A percentile compares a stretch with the other conserved stretches of the same genome.
Conservation (phyloP, 805 yeast species). For the Saturnispora dispora region DNA sequence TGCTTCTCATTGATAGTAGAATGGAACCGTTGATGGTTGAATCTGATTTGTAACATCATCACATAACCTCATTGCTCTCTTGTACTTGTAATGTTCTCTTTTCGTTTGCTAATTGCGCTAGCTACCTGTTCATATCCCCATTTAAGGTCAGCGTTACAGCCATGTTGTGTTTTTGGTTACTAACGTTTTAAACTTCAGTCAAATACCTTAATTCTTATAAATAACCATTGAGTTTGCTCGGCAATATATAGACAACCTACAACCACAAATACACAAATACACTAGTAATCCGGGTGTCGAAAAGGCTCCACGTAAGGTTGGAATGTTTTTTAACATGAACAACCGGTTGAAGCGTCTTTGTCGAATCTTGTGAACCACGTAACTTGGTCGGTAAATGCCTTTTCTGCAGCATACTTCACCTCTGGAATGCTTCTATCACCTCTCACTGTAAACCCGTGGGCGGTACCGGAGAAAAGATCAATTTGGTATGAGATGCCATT, state of each 20-base stretch:
- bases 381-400: slow-evolving; percentile 44
- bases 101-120: too few relatives aligned
- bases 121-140: too few relatives aligned
- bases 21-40: too few relatives aligned
- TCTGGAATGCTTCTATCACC: slow-evolving; percentile 54
- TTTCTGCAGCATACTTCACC: slow-evolving; percentile 58
- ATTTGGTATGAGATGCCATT: slow-evolving; percentile 48
- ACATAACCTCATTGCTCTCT: too few relatives aligned
- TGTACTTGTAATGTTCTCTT: too few relatives aligned
- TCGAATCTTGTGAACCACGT: slow-evolving; percentile 24
- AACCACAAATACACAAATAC: not conserved
- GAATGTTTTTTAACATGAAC: not conserved
- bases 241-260: too few relatives aligned
- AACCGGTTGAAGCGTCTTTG: slow-evolving; percentile 23
- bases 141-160: too few relatives aligned
- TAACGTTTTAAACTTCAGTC: not conserved
- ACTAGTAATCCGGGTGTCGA: not conserved
- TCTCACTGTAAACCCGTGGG: slow-evolving; percentile 75
- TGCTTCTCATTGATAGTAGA: too few relatives aligned
- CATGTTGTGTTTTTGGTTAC: too few relatives aligned
- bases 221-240: not conserved
- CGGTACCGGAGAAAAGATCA: slow-evolving; percentile 51
- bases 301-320: not conserved
- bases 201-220: too few relatives aligned
- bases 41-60: too few relatives aligned